Evolutionary conservation across 2,329 filamentous ascomycete species (phyloP).

Genomic region (Harringtonia lauricola): DNA sequence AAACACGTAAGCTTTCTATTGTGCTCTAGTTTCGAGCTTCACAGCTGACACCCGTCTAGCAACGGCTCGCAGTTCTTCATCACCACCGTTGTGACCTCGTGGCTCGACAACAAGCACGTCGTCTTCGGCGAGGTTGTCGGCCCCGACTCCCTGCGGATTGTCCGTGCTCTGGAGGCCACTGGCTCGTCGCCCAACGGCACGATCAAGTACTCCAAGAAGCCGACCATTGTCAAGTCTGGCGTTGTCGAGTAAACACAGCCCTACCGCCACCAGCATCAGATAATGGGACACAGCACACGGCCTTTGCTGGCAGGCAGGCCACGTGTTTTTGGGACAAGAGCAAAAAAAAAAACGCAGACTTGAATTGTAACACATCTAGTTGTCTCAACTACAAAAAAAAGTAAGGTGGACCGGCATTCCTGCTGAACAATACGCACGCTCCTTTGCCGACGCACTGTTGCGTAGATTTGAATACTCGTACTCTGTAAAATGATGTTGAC

Average conservation of each 20-base stretch:
- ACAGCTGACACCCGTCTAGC: conserved; percentile 36
- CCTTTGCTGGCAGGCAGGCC: background rate
- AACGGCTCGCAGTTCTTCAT: conserved; percentile 99
- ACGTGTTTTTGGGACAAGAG: background rate
- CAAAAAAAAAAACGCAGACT: background rate
- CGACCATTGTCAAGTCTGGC: conserved; percentile 12
- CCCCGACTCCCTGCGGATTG: conserved; percentile 34
- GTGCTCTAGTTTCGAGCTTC: background rate
- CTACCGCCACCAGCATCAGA: background rate
- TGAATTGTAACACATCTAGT: background rate
- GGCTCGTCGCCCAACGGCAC: conserved; percentile 40
- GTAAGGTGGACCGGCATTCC: background rate
- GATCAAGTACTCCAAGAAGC: conserved; percentile 41
- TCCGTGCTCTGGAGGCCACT: conserved; percentile 51
- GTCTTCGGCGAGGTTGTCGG: conserved; percentile 68
- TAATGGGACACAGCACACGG: background rate
- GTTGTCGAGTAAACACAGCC: conserved; percentile 2
- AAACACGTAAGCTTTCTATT: conserved; percentile 57
- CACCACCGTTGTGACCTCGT: conserved; percentile 82
- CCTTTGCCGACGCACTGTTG: background rate
- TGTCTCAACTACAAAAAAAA: background rate
- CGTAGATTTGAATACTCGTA: background rate
- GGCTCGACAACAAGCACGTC: conserved; percentile 75
- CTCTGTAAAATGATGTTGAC: too few relatives aligned
- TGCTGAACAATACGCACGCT: background rate